Conservation (phyloP, 2,329 filamentous ascomycete genomes). For the Zalaria sp. region DNA sequence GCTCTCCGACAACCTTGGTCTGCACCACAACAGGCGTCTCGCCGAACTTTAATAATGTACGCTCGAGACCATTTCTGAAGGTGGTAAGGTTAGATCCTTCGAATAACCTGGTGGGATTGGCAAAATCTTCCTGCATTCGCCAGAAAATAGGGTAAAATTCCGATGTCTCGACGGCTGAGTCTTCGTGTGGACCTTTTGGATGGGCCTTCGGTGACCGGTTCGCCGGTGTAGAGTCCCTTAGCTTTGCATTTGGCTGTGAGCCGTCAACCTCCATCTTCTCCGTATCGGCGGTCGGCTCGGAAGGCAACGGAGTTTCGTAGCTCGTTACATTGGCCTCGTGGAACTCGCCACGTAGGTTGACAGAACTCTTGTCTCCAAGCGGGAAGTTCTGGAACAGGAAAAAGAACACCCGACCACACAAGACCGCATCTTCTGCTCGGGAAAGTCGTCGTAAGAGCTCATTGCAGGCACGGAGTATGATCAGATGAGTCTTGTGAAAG, state of each 20-base stretch:
- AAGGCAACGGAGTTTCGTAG: slow-evolving; percentile 47
- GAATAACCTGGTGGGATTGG: slow-evolving; percentile 75
- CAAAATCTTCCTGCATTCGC: slow-evolving; percentile 84
- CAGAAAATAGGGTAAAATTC: slow-evolving; percentile 84
- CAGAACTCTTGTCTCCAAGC: slow-evolving; percentile 88
- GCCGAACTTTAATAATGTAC: slow-evolving; percentile 63
- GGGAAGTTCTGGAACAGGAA: slow-evolving; percentile 98
- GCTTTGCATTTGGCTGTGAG: not conserved
- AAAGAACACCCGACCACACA: slow-evolving; percentile 94
- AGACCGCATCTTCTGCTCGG: slow-evolving; percentile 91
- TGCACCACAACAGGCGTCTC: slow-evolving; percentile 53
- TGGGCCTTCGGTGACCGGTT: slow-evolving; percentile 17
- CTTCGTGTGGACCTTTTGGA: not conserved
- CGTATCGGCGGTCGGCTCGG: slow-evolving; percentile 19
- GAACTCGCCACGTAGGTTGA: slow-evolving; percentile 91
- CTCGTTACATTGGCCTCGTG: slow-evolving; percentile 88
- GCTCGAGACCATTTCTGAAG: slow-evolving; percentile 50
- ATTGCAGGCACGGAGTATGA: slow-evolving; percentile 89
- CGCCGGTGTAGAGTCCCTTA: not conserved
- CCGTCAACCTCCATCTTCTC: slow-evolving; percentile 54
- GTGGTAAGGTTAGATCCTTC: slow-evolving; percentile 44
- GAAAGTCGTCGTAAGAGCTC: slow-evolving; percentile 86
- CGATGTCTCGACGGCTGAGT: slow-evolving; percentile 47
- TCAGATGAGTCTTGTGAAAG: slow-evolving; percentile 70
- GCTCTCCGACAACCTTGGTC: slow-evolving; percentile 49